Evolutionary conservation across 345 rosid genomes (phyloP).

Genomic region (Hevea brasiliensis): DNA sequence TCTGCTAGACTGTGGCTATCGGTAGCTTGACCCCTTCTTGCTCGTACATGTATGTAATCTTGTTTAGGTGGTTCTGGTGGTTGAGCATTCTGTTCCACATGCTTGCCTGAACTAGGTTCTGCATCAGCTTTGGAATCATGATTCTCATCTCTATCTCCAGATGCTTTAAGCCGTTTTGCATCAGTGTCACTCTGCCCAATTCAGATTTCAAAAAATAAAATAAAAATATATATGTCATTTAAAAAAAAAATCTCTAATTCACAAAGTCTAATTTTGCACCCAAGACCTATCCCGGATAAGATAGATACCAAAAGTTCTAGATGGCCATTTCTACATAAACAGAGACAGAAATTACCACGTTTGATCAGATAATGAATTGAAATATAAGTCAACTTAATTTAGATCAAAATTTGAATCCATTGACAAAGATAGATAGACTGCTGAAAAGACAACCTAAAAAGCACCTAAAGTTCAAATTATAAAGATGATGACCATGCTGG

Average conservation of each 20-base stretch:
- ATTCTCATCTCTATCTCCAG: conserved; percentile 51
- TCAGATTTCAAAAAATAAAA: conserved; percentile 15
- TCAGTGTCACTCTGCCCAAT: conserved; percentile 48
- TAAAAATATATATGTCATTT: neutral
- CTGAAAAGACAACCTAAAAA: conserved; percentile 6
- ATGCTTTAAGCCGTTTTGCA: conserved; percentile 58
- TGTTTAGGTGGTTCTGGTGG: conserved; percentile 63
- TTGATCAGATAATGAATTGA: neutral
- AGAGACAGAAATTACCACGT: neutral
- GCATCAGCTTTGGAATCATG: conserved; percentile 47
- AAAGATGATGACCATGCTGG: no score
- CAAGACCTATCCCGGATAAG: neutral
- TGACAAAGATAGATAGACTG: neutral
- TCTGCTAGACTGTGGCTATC: conserved; percentile 97
- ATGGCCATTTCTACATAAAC: neutral
- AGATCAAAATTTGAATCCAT: conserved; percentile 8
- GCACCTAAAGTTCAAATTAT: neutral
- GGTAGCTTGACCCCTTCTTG: conserved; percentile 95
- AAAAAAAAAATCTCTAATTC: neutral
- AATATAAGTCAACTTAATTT: neutral
- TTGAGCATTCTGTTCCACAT: conserved; percentile 46
- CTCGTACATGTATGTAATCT: conserved; percentile 92
- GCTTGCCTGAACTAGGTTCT: conserved; percentile 52
- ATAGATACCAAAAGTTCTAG: neutral
- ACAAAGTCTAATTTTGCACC: neutral